Conservation (phyloP, 1,284 basidiomycete genomes). For the Agaricales sp. region DNA sequence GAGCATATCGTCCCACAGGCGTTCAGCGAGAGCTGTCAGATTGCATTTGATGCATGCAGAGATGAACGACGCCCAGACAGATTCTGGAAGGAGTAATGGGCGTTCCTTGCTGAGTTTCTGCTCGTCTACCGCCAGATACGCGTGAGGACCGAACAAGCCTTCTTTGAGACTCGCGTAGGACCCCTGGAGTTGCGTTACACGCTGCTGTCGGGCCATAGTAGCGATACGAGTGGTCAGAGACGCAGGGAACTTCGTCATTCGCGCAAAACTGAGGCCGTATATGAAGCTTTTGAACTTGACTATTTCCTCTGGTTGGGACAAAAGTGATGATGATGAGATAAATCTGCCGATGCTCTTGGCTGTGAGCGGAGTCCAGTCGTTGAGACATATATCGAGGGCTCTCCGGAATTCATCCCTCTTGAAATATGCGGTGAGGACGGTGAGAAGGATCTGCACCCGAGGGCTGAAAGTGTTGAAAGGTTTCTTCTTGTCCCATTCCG, state of each 20-base stretch:
- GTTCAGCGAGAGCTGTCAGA: constrained; percentile 42
- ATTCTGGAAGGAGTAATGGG: constrained; percentile 40
- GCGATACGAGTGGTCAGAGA: constrained; percentile 39
- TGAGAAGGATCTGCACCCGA: constrained; percentile 27
- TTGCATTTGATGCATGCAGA: constrained; percentile 45
- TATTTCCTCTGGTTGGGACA: constrained; percentile 20
- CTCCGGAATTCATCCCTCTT: constrained; percentile 40
- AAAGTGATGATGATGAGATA: constrained; percentile 24
- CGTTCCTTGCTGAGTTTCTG: constrained; percentile 22
- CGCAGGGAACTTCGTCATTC: constrained; percentile 36
- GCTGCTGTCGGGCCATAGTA: constrained; percentile 26
- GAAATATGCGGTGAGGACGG: constrained; percentile 48
- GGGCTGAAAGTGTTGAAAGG: no score
- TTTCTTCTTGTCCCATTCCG: no score
- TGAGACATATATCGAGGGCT: constrained; percentile 35
- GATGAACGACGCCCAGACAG: constrained; percentile 53
- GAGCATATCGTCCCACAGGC: constrained; percentile 55
- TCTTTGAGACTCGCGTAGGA: constrained; percentile 39
- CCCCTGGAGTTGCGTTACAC: constrained; percentile 24
- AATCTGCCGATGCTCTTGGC: constrained; percentile 24
- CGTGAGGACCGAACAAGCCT: constrained; percentile 35
- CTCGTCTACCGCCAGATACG: constrained; percentile 34
- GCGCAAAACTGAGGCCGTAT: constrained; percentile 35
- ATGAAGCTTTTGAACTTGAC: constrained; percentile 33
- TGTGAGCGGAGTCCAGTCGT: constrained; percentile 26